Evolutionary conservation across 164 flowering plant species (phyloP).

Genomic region (Litsea cubeba): DNA sequence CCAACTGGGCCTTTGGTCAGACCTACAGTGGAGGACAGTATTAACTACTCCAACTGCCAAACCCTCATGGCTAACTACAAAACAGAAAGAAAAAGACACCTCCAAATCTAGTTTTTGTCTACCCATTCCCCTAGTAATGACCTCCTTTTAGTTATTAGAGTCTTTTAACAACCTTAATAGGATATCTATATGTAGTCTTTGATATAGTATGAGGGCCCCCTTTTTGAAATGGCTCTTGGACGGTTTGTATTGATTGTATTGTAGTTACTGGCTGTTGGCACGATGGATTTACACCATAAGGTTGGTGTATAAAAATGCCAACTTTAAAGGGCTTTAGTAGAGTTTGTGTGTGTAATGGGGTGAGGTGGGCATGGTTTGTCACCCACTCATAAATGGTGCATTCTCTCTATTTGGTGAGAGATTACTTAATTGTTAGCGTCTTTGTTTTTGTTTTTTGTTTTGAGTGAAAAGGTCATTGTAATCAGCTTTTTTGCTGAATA

Average conservation of each 20-base stretch:
- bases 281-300: neutral
- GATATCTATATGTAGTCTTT: neutral
- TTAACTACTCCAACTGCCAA: constrained; percentile 3
- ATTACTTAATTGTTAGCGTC: neutral
- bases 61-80: neutral
- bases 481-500: neutral
- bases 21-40: constrained; percentile 60
- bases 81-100: neutral
- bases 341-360: neutral
- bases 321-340: neutral
- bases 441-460: neutral
- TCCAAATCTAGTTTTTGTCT: neutral
- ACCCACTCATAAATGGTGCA: neutral
- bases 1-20: constrained; percentile 72
- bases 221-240: neutral
- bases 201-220: neutral
- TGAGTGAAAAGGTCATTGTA: neutral
- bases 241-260: neutral
- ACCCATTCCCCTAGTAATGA: neutral
- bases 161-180: neutral
- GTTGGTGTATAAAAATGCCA: neutral
- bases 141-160: neutral
- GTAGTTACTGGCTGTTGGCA: neutral
- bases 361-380: constrained; percentile 3
- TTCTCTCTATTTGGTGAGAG: neutral